These are phyloP conservation scores for Talaromyces sp. DNA, from an alignment of 2,329 filamentous ascomycete species.

Conservation along the genomic window DNA sequence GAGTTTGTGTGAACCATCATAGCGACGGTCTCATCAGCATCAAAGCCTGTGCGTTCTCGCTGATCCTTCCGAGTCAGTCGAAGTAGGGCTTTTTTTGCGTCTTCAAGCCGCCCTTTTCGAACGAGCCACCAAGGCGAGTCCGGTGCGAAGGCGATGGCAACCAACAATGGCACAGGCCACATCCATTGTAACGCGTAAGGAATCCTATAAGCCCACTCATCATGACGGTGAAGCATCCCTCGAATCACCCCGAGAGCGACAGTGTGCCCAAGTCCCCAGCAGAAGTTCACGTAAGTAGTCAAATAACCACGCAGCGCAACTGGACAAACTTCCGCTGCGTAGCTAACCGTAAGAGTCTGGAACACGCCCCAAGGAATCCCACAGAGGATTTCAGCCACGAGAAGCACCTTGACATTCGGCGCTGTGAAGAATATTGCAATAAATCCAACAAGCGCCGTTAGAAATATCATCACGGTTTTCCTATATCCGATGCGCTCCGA, in stretches of 20 bases:
- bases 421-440: conserved; percentile 53
- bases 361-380: conserved; percentile 54
- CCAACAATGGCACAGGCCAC: conserved; percentile 49
- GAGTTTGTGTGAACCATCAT: conserved; percentile 4
- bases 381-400: conserved; percentile 51
- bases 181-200: conserved; percentile 53
- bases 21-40: not conserved
- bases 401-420: conserved; percentile 44
- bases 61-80: conserved; percentile 39
- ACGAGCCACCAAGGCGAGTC: conserved; percentile 53
- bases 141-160: conserved; percentile 47
- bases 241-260: conserved; percentile 51
- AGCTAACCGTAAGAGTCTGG: conserved; percentile 46
- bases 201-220: conserved; percentile 52
- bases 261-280: conserved; percentile 48
- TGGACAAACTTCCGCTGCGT: conserved; percentile 46
- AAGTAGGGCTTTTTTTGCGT: conserved; percentile 43
- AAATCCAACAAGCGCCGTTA: conserved; percentile 46
- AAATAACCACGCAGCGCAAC: conserved; percentile 44
- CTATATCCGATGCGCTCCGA: conserved; percentile 37
- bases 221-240: conserved; percentile 43
- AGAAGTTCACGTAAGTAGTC: conserved; percentile 46
- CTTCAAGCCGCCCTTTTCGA: conserved; percentile 42
- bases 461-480: conserved; percentile 49
- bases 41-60: not conserved